phyloP scores from a whole-genome alignment of 176 grass and related monocot genomes.

The Aegilops longissima region DNA sequence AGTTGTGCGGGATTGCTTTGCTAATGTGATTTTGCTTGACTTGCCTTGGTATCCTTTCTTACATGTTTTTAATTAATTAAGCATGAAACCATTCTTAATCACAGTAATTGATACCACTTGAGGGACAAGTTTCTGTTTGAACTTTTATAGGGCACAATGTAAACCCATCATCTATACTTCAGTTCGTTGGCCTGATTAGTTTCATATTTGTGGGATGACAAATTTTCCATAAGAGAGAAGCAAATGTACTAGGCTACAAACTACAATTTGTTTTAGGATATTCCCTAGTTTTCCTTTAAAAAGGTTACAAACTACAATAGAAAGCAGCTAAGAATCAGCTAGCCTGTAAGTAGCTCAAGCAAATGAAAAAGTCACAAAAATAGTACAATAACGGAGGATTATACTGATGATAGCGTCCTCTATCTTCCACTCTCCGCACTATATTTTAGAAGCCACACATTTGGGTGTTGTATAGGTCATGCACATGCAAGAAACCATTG shows the following conservation, averaged over 20 bases:
- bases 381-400: neutral
- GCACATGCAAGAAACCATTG: neutral
- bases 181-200: neutral
- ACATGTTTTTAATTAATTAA: neutral
- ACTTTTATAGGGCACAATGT: neutral
- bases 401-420: neutral
- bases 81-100: neutral
- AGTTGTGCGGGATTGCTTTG: neutral
- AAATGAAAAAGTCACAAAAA: neutral
- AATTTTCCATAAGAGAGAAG: neutral
- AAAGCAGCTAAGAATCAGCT: neutral
- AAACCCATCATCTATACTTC: neutral
- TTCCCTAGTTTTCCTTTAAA: neutral
- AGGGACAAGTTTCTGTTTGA: constrained; percentile 5
- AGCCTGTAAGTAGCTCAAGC: neutral
- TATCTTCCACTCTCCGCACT: neutral
- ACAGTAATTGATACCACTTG: neutral
- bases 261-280: neutral
- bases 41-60: neutral
- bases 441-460: constrained; percentile 6
- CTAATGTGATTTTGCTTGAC: neutral
- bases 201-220: neutral
- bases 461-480: constrained; percentile 4
- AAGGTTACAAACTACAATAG: neutral
- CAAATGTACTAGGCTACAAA: neutral